Evolutionary conservation across 2,329 filamentous ascomycete genomes (phyloP).

Genomic region (Hypoxylon rubiginosum): DNA sequence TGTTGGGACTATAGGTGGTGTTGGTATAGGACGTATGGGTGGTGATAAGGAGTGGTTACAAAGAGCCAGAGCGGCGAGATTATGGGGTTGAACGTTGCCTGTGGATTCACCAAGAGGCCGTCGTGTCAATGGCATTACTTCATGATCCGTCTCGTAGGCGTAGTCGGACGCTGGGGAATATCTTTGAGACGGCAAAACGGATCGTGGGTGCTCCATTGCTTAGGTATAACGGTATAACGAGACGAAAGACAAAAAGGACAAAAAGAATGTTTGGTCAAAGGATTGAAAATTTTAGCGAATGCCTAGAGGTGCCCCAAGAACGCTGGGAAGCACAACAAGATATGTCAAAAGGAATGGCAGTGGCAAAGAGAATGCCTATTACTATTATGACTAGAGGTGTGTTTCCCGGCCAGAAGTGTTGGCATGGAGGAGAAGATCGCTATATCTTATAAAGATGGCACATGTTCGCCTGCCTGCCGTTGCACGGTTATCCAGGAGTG

Average conservation of each 20-base stretch:
- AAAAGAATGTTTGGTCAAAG: constrained; percentile 53
- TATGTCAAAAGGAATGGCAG: constrained; percentile 56
- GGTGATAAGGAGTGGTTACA: constrained; percentile 62
- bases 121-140: constrained; percentile 53
- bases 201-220: constrained; percentile 59
- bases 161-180: constrained; percentile 63
- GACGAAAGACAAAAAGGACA: constrained; percentile 27
- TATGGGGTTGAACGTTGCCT: constrained; percentile 63
- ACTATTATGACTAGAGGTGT: constrained; percentile 45
- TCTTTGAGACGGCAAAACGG: constrained; percentile 65
- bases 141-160: constrained; percentile 60
- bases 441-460: constrained; percentile 52
- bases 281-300: constrained; percentile 52
- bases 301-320: constrained; percentile 51
- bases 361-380: constrained; percentile 51
- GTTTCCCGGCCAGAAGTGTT: constrained; percentile 42
- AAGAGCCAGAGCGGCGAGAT: constrained; percentile 56
- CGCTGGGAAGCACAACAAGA: constrained; percentile 53
- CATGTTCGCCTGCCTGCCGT: constrained; percentile 22
- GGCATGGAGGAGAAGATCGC: constrained; percentile 52
- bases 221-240: constrained; percentile 38
- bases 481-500: constrained; percentile 38
- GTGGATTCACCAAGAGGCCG: constrained; percentile 66
- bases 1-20: constrained; percentile 63
- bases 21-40: constrained; percentile 57